Percentiles rank a stretch among this genome's conserved stretches.
phyloP scores from a whole-genome alignment of 768 basidiomycete species.

The Russula ochroleuca region DNA sequence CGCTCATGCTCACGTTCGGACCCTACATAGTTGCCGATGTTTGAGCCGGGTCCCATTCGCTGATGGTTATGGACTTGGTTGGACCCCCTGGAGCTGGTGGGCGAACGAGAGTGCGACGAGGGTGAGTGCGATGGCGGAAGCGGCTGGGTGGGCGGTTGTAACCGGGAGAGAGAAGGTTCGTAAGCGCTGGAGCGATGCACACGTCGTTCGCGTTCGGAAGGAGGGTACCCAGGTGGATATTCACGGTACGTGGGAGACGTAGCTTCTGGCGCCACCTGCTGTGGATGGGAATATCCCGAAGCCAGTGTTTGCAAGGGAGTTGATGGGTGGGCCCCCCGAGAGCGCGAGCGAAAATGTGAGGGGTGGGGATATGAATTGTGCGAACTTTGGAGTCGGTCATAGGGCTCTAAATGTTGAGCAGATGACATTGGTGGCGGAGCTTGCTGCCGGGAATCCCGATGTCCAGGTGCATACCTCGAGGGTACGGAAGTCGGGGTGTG shows the following conservation, averaged over 20 bases:
- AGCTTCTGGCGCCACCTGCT: constrained; percentile 25
- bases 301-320: constrained; percentile 23
- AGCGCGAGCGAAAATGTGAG: constrained; percentile 18
- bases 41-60: constrained; percentile 58
- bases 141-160: constrained; percentile 17
- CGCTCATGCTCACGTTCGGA: constrained; percentile 52
- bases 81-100: constrained; percentile 30
- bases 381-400: constrained; percentile 20
- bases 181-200: constrained; percentile 17
- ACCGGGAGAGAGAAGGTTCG: constrained; percentile 7
- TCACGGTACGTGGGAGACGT: constrained; percentile 25
- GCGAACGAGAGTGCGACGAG: constrained; percentile 44
- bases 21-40: constrained; percentile 44
- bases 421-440: constrained; percentile 31
- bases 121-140: constrained; percentile 24
- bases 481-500: constrained; percentile 13
- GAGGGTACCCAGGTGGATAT: constrained; percentile 15
- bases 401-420: constrained; percentile 23
- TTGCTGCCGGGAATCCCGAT: constrained; percentile 31
- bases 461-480: constrained; percentile 31
- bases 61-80: constrained; percentile 59
- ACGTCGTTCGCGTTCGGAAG: constrained; percentile 19
- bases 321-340: constrained; percentile 23
- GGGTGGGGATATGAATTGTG: constrained; percentile 18
- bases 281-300: constrained; percentile 21